These are phyloP conservation scores for Amaranthus cruentus DNA, from an alignment of 148 eudicot species.

Conservation along the genomic window DNA sequence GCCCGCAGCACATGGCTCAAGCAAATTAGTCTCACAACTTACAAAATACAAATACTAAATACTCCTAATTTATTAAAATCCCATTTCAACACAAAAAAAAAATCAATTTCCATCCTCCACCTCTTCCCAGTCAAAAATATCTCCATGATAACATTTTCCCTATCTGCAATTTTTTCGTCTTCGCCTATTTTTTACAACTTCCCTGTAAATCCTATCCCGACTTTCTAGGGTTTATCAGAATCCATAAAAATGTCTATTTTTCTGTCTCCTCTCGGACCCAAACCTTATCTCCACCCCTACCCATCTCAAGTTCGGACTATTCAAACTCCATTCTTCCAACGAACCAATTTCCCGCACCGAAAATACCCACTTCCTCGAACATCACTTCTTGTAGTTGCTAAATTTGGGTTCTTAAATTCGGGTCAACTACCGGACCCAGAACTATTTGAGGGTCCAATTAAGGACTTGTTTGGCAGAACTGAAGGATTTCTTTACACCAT, in stretches of 20 bases:
- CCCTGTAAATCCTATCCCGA: not conserved
- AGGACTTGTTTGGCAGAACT: slow-evolving; percentile 46
- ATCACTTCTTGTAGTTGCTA: slow-evolving; percentile 37
- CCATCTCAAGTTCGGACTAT: slow-evolving; percentile 14
- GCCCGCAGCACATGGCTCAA: too few species aligned
- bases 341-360: slow-evolving; percentile 29
- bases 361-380: slow-evolving; percentile 14
- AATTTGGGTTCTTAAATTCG: slow-evolving; percentile 51
- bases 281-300: slow-evolving; percentile 23
- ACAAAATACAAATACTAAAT: too few species aligned
- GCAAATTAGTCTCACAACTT: too few species aligned
- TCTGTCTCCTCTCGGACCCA: slow-evolving; percentile 21
- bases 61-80: too few species aligned
- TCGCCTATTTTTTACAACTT: not conserved
- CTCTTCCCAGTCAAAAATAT: too few species aligned
- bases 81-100: too few species aligned
- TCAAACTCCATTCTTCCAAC: slow-evolving; percentile 17
- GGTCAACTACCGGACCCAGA: slow-evolving; percentile 64
- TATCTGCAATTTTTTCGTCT: too few species aligned
- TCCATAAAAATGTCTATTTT: slow-evolving; percentile 20
- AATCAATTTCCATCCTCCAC: too few species aligned
- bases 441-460: slow-evolving; percentile 29
- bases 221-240: slow-evolving; percentile 31
- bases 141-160: too few species aligned
- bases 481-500: slow-evolving; percentile 76